Evolutionary conservation across 2,329 filamentous ascomycete genomes (phyloP).

Genomic region (Fusarium dlaminii): DNA sequence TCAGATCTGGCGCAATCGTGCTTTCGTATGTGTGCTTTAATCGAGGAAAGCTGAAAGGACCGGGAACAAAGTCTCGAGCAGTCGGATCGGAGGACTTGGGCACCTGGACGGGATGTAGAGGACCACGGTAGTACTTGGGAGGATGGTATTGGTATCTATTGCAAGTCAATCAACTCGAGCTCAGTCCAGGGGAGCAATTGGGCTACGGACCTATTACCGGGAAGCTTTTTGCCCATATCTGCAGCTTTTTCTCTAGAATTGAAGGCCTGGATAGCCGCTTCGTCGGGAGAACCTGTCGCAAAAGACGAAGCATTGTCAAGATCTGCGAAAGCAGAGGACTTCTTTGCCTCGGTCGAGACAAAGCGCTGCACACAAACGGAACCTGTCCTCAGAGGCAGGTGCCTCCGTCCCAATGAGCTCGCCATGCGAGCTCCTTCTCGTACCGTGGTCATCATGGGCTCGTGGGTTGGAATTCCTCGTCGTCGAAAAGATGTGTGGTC

Average conservation of each 20-base stretch:
- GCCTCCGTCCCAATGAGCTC: slow-evolving; percentile 44
- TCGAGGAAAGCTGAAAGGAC: slow-evolving; percentile 88
- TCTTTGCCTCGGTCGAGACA: slow-evolving; percentile 57
- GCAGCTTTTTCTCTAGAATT: slow-evolving; percentile 49
- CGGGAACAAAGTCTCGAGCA: slow-evolving; percentile 88
- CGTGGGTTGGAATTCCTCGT: slow-evolving; percentile 21
- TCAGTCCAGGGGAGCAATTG: not conserved
- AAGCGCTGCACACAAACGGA: slow-evolving; percentile 51
- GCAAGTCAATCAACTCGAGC: slow-evolving; percentile 10
- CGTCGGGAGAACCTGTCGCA: slow-evolving; percentile 52
- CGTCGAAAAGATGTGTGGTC: slow-evolving; percentile 35
- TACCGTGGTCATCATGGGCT: slow-evolving; percentile 52
- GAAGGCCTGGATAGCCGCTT: slow-evolving; percentile 52
- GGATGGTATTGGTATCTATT: slow-evolving; percentile 93
- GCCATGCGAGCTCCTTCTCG: slow-evolving; percentile 53
- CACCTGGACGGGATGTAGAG: slow-evolving; percentile 90
- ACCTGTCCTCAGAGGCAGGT: slow-evolving; percentile 39
- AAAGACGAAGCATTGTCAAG: slow-evolving; percentile 63
- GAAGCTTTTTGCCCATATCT: slow-evolving; percentile 52
- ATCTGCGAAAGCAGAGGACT: slow-evolving; percentile 54
- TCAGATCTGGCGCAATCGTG: slow-evolving; percentile 86
- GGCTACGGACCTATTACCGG: slow-evolving; percentile 57
- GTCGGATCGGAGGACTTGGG: slow-evolving; percentile 86
- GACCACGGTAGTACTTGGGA: slow-evolving; percentile 93
- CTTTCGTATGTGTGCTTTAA: slow-evolving; percentile 90